A percentile compares a stretch with the other conserved stretches of the same genome.
These are phyloP conservation scores for Apiospora marii DNA, from an alignment of 2,329 filamentous ascomycete species.

Conservation along the genomic window DNA sequence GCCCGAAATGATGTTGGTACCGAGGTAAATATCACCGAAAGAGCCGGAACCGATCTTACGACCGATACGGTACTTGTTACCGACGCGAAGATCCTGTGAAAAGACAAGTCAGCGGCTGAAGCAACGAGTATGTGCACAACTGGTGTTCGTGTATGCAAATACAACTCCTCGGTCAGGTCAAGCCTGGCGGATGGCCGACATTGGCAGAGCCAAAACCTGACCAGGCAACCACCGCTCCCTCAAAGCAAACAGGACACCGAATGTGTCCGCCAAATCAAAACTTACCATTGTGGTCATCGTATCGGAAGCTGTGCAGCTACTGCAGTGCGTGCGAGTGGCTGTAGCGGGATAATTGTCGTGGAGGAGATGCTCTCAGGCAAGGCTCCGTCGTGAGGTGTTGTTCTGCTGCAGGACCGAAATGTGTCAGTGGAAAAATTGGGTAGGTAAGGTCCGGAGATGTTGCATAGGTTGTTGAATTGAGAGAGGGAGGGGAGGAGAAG, in stretches of 20 bases:
- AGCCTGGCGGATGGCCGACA: neutral
- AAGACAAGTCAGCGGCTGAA: neutral
- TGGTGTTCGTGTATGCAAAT: neutral
- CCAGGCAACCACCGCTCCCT: neutral
- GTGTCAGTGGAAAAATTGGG: neutral
- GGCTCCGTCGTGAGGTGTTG: constrained; percentile 4
- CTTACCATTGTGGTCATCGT: constrained; percentile 47
- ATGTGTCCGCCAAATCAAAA: constrained; percentile 12
- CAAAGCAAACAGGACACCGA: neutral
- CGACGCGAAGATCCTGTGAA: constrained; percentile 90
- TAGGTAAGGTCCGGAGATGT: neutral
- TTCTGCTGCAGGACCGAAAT: neutral
- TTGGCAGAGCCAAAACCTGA: neutral
- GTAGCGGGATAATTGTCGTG: constrained; percentile 17
- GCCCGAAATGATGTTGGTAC: constrained; percentile 99
- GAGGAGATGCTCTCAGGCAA: constrained; percentile 14
- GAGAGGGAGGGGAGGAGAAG: neutral
- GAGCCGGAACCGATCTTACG: constrained; percentile 98
- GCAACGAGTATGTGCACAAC: neutral
- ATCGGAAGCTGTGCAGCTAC: constrained; percentile 26
- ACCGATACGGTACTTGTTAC: constrained; percentile 99
- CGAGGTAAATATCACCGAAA: constrained; percentile 98
- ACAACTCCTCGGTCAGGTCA: neutral
- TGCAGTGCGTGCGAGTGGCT: constrained; percentile 32
- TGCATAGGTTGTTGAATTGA: neutral